Evolutionary conservation across 2,329 filamentous ascomycete genomes (phyloP), one percentile per base, ranked within the genome.

Genomic region (Pseudogymnoascus sp.): DNA sequence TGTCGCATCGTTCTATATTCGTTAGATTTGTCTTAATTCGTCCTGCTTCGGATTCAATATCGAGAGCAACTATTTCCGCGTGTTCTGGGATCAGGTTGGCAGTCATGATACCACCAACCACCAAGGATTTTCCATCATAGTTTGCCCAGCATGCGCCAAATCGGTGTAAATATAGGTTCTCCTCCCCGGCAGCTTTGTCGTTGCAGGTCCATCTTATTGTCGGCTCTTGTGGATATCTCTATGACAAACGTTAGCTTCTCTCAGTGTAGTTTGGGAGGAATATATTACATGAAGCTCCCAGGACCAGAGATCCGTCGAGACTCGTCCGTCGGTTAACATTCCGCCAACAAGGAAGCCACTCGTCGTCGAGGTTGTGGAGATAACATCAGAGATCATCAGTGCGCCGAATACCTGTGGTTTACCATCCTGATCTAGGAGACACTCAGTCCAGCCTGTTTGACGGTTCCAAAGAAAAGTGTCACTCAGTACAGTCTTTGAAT

Each of bases 221-320:
- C 7, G 1, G 21, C 23, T 31, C 46, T 14, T 23, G 14, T 31
- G 21, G 12, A 12, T 28, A 28, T n/a, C 31, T 31, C 46, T 53
- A 53, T 3, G 14, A 53, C 4, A 5, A 7, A 53, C 7, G 14
- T 53, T 31, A 53, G 46, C 46, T 31, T 53, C 14, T 31, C 23
- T 2, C 7, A 6, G 4, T 49, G 6, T 3, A 53, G 3, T 31
- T 16, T n/a, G 46, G 14, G 14, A 3, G 6, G 1, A 6, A n/a
- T 16, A 11, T 53, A 31, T 56, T 34, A 56, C 49, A 37, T 77
- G 75, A 61, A 88, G 70, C 49, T 75, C 77, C 90, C 90, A 96
- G 60, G 77, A 76, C 78, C 88, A 88, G 12, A 87, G 77, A 63
- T 87, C 83, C 43, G 82, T 77, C 18, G 85, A 75, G 12, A 96